Conservation (phyloP, 257 asterid species). For the Pogostemon cablin region DNA sequence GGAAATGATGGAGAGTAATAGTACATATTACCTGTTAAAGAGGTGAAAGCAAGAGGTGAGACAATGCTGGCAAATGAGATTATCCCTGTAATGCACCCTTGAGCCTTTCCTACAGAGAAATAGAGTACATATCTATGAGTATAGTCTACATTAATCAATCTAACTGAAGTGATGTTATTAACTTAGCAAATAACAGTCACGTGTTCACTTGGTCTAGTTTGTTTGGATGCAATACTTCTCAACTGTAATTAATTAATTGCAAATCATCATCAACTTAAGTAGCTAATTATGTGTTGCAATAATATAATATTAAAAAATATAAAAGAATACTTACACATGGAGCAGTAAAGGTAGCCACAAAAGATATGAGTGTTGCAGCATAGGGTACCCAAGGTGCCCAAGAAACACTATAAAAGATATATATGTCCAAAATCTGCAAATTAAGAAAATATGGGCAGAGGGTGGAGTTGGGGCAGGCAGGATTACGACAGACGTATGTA, state of each 20-base stretch:
- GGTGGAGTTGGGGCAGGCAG: background rate
- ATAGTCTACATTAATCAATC: background rate
- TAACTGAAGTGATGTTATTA: background rate
- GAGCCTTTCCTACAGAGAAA: slow-evolving; percentile 71
- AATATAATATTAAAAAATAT: background rate
- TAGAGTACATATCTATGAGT: background rate
- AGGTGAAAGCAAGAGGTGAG: slow-evolving; percentile 84
- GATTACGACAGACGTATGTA: background rate
- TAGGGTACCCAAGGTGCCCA: slow-evolving; percentile 97
- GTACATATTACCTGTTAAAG: slow-evolving; percentile 61
- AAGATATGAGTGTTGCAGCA: slow-evolving; percentile 61
- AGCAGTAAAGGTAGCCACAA: slow-evolving; percentile 60
- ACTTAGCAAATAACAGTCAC: slow-evolving; percentile 33
- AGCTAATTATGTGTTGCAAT: background rate
- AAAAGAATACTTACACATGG: slow-evolving; percentile 67
- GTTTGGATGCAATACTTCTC: slow-evolving; percentile 89
- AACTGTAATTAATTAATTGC: slow-evolving; percentile 46
- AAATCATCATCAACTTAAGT: too few relatives aligned
- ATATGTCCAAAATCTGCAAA: background rate
- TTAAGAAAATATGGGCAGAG: background rate
- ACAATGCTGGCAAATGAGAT: slow-evolving; percentile 67
- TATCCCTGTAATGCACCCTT: slow-evolving; percentile 87
- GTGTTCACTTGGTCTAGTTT: slow-evolving; percentile 85
- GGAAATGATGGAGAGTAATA: background rate
- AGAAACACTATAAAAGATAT: slow-evolving; percentile 63